Conservation (phyloP, 2,329 filamentous ascomycete genomes). For the Phialophora macrospora region DNA sequence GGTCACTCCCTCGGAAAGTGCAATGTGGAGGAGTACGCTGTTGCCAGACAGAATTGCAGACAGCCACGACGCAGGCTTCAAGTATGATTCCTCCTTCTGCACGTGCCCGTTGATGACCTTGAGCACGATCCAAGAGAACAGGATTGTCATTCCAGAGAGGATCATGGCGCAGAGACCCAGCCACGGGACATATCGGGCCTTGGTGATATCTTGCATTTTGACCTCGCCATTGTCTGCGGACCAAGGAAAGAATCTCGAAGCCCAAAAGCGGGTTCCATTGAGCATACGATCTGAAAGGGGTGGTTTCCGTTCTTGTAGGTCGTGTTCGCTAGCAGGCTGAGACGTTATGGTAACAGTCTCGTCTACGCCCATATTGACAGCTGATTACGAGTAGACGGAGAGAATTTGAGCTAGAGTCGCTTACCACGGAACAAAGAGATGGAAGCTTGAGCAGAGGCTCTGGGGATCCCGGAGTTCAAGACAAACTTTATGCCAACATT, state of each 20-base stretch:
- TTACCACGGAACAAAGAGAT: neutral
- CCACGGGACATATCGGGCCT: slow-evolving; percentile 9
- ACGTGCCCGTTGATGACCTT: neutral
- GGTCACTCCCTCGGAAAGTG: slow-evolving; percentile 17
- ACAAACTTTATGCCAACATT: neutral
- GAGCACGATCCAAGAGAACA: slow-evolving; percentile 13
- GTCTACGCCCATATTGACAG: neutral
- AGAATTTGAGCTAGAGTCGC: neutral
- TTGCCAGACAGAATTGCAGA: slow-evolving; percentile 15
- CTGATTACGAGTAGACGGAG: neutral
- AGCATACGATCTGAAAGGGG: neutral
- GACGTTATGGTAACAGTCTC: neutral
- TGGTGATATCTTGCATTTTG: slow-evolving; percentile 2
- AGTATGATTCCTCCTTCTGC: slow-evolving; percentile 6
- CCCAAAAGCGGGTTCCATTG: slow-evolving; percentile 5
- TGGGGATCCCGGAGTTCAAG: neutral
- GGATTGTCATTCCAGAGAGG: slow-evolving; percentile 1
- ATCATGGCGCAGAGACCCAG: slow-evolving; percentile 1
- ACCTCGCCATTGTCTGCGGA: slow-evolving; percentile 2
- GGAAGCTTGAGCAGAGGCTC: neutral
- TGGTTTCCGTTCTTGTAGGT: neutral
- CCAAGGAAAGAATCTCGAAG: slow-evolving; percentile 14
- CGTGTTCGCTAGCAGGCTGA: neutral
- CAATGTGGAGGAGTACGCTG: slow-evolving; percentile 18
- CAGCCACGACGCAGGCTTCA: slow-evolving; percentile 18